These are phyloP conservation scores for Globisporangium okanoganense DNA, from an alignment of 352 stramenopile genomes.

Conservation along the genomic window DNA sequence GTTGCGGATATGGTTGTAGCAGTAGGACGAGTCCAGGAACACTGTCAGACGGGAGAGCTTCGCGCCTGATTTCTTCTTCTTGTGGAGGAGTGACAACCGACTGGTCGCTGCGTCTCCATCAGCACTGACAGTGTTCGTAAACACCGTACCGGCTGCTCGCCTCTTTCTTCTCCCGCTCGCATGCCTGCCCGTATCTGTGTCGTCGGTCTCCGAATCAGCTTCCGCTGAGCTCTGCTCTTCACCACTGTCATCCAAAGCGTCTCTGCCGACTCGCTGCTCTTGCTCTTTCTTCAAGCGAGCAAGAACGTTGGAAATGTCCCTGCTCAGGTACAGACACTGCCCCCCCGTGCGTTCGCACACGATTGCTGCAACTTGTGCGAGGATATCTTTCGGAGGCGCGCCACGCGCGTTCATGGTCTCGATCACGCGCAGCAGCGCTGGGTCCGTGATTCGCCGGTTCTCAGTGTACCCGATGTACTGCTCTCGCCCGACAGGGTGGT, in stretches of 20 bases:
- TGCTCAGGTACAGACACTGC: neutral
- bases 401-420: neutral
- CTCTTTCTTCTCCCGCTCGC: neutral
- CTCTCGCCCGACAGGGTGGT: slow-evolving; percentile 4
- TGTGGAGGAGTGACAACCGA: neutral
- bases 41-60: neutral
- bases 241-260: neutral
- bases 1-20: neutral
- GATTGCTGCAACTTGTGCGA: neutral
- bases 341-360: neutral
- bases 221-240: neutral
- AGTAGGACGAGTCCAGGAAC: neutral
- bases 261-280: neutral
- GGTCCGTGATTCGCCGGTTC: slow-evolving; percentile 6
- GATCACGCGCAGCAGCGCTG: slow-evolving; percentile 2
- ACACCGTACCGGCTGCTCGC: neutral
- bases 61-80: neutral
- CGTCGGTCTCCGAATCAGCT: neutral
- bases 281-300: neutral
- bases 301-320: neutral
- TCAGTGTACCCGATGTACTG: slow-evolving; percentile 13
- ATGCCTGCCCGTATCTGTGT: neutral
- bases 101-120: neutral
- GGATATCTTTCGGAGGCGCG: neutral
- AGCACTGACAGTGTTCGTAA: neutral